Base-by-base conservation (phyloP, 306 rosid species). In the Bauhinia variegata region DNA sequence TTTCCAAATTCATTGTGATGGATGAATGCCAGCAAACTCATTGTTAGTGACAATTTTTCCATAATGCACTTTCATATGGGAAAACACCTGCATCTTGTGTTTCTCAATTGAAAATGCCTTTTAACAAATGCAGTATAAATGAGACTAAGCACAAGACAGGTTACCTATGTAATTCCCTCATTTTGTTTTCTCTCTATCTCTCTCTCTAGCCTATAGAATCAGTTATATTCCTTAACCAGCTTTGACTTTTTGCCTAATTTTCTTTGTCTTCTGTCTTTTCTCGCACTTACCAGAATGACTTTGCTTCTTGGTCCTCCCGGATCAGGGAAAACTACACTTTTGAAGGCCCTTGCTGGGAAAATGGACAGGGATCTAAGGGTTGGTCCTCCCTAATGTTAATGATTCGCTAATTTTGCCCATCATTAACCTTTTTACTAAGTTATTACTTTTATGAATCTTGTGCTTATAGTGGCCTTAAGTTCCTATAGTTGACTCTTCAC, bases 271-370 rank as follows among this genome's bases (percentile, higher is more conserved):
- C 12, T 28, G 8, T 39, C 41, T 13, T 30, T 6, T 15, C 28
- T 15, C 11, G 0, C 42, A 5, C 14, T 52, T 16, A 52, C 36
- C 41, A 67, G 72, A 53, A 67, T 53, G 62, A 39, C 72, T 3
- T 10, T 67, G 41, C 72, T 67, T 38, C 42, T 67, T 4, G 72
- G 72, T 17, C 72, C 72, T 23, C 72, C 62, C 1, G 52, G 62
- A 39, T 38, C 72, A 8, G 72, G 72, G 31, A 67, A 67, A 67
- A 67, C 62, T 8, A 67, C 72, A 4, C 31, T 67, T 15, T n/a
- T 67, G 31, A 17, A 52, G 41, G 62, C 72, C n/a, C 62, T 67
- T 67, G 62, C 72, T 37, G 62, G 61, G 52, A 67, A 67, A 10
- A 12, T 11, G 30, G 60, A 28, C 39, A 53, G 39, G 51, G 72